Base-by-base conservation (phyloP, 495 filamentous ascomycete genomes). In the Penicillium robsamsonii region DNA sequence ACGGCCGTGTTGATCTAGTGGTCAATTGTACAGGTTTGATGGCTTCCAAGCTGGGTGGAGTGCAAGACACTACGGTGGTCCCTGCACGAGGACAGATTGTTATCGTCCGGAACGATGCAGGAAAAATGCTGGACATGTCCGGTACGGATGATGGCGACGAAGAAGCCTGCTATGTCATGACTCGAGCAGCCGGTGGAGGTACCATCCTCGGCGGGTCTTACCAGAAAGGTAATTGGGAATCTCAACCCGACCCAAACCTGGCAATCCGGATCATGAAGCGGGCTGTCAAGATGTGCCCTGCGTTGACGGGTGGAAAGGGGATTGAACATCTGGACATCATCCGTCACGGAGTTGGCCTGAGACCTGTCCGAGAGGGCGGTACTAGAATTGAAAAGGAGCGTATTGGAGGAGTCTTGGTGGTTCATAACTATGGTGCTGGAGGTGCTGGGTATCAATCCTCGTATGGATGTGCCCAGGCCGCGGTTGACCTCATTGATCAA, bases 71-170 rank as follows among this genome's bases (percentile, higher is more conserved):
- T 31, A 79, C 73, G 0, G 80, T 96, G 8, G 73, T 82, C 31
- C 91, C 92, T 0, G 86, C 78, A 1, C 81, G 92, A 4, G 92
- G 92, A 5, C 92, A 96, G 70, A 87, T 87, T n/a, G 88, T 96
- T 0, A 50, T 96, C 0, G 92, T 96, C 8, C 72, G 90, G 3
- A 96, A 96, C 64, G 82, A 84, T 47, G 76, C 86, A 0, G 78
- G 79, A 6, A 75, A 80, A 40, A 91, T 93, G 85, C 55, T 72
- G 24, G 74, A 69, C 1, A 70, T 80, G 17, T 89, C 85, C 10
- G 89, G 91, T 0, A 87, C 83, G 0, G 89, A 94, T 49, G 87
- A 93, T 60, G 87, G 83, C 1, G 76, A 77, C 0, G 89, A 87
- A 31, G 91, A 96, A 64, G 71, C 81, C 15, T 79, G 73, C 46